Evolutionary conservation across 805 yeast species (phyloP).

Genomic region (Metschnikowia anglica): DNA sequence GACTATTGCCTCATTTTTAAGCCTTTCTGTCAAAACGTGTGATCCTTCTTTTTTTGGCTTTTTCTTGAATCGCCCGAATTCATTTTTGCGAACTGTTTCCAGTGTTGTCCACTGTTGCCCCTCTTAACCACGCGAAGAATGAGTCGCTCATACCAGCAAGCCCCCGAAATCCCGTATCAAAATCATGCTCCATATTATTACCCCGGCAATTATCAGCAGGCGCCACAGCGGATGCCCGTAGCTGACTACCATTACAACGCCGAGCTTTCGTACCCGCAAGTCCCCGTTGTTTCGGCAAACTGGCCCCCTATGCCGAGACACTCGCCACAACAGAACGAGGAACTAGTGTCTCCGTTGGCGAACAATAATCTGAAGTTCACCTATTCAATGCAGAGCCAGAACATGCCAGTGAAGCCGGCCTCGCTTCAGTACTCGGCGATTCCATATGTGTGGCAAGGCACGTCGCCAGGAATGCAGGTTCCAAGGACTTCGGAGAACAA

Average conservation of each 20-base stretch:
- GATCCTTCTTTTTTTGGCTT: too few species aligned
- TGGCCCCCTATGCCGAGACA: constrained; percentile 4
- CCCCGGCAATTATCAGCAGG: constrained; percentile 3
- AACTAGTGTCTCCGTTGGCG: constrained; percentile 10
- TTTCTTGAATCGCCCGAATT: too few species aligned
- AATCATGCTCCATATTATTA: constrained; percentile 3
- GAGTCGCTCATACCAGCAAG: constrained; percentile 5
- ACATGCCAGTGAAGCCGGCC: background rate
- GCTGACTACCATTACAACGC: constrained; percentile 4
- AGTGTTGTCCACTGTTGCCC: too few species aligned
- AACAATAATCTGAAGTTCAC: constrained; percentile 2
- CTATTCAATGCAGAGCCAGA: background rate
- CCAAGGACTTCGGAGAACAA: constrained; percentile 3
- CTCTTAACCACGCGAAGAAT: background rate
- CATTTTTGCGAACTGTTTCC: too few species aligned
- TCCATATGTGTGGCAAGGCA: constrained; percentile 1
- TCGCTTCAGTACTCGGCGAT: constrained; percentile 7
- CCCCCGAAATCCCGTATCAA: constrained; percentile 6
- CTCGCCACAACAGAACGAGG: constrained; percentile 6
- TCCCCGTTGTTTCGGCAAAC: background rate
- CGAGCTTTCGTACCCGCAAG: constrained; percentile 11
- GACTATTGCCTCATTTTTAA: background rate
- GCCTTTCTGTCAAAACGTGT: constrained; percentile 1
- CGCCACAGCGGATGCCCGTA: constrained; percentile 4
- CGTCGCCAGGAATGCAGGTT: constrained; percentile 3